These are phyloP conservation scores for Xylaria sp. DNA, from an alignment of 2,329 filamentous ascomycete species.

Conservation along the genomic window DNA sequence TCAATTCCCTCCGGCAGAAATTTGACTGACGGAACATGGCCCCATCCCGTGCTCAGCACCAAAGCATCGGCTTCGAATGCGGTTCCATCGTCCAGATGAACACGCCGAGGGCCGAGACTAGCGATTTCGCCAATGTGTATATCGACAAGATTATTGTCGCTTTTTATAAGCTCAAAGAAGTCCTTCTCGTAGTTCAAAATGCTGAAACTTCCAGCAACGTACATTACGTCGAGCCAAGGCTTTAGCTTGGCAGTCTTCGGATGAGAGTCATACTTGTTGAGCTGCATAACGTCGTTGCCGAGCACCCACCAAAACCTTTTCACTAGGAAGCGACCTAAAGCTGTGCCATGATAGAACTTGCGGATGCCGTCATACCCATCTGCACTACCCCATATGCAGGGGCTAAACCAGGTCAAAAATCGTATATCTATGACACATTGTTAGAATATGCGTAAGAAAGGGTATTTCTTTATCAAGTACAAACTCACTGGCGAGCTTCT, in stretches of 20 bases:
- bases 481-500: slow-evolving; percentile 58
- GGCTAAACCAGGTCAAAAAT: slow-evolving; percentile 77
- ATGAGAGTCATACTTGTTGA: slow-evolving; percentile 66
- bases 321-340: slow-evolving; percentile 66
- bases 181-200: slow-evolving; percentile 69
- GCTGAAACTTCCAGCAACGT: slow-evolving; percentile 66
- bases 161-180: slow-evolving; percentile 66
- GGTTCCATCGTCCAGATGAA: slow-evolving; percentile 58
- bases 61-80: slow-evolving; percentile 61
- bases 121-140: slow-evolving; percentile 67
- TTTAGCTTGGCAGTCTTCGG: slow-evolving; percentile 65
- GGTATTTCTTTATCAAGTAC: no score
- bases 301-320: slow-evolving; percentile 69
- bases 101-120: slow-evolving; percentile 55
- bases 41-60: slow-evolving; percentile 68
- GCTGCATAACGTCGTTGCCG: slow-evolving; percentile 63
- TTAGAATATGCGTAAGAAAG: slow-evolving; percentile 10
- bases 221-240: slow-evolving; percentile 63
- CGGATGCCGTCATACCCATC: slow-evolving; percentile 68
- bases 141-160: slow-evolving; percentile 61
- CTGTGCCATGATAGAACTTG: slow-evolving; percentile 67
- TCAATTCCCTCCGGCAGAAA: slow-evolving; percentile 52
- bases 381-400: slow-evolving; percentile 76
- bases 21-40: slow-evolving; percentile 51
- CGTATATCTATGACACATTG: slow-evolving; percentile 59